phyloP scores from a whole-genome alignment of 1,284 basidiomycete genomes.

The Hemileia vastatrix region DNA sequence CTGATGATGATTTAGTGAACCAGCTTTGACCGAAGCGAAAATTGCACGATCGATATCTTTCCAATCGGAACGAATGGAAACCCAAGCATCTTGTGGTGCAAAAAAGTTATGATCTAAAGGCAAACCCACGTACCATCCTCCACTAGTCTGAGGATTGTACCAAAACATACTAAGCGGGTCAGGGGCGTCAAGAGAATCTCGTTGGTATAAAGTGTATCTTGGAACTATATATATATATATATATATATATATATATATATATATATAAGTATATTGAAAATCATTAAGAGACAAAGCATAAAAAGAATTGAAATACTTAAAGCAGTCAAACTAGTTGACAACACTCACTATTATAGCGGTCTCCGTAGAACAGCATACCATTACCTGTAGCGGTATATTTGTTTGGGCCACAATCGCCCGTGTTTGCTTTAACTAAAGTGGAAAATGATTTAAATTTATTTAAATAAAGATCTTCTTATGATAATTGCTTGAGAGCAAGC shows the following conservation, averaged over 20 bases:
- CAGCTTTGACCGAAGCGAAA: constrained; percentile 81
- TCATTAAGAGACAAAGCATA: neutral
- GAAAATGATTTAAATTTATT: constrained; percentile 24
- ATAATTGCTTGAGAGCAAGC: no score
- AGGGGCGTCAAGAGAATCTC: constrained; percentile 73
- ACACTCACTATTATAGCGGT: constrained; percentile 52
- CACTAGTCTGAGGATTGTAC: constrained; percentile 73
- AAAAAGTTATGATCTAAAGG: constrained; percentile 74
- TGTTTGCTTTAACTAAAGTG: constrained; percentile 16
- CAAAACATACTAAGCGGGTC: constrained; percentile 97
- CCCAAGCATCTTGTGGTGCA: constrained; percentile 66
- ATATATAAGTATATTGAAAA: neutral
- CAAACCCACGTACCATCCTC: constrained; percentile 83
- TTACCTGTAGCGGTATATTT: constrained; percentile 76
- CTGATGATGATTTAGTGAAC: constrained; percentile 65
- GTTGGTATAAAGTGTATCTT: constrained; percentile 74
- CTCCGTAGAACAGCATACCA: constrained; percentile 61
- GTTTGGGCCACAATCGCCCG: constrained; percentile 76
- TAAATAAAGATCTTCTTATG: neutral
- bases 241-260: neutral
- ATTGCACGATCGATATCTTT: constrained; percentile 72
- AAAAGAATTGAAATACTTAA: no score
- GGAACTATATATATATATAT: constrained; percentile 47
- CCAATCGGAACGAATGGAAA: constrained; percentile 77
- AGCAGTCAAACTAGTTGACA: no score